A percentile compares a stretch with the other conserved stretches of the same genome.
Evolutionary conservation across 2,329 filamentous ascomycete genomes (phyloP).

Genomic region (Trichoderma polysporum): DNA sequence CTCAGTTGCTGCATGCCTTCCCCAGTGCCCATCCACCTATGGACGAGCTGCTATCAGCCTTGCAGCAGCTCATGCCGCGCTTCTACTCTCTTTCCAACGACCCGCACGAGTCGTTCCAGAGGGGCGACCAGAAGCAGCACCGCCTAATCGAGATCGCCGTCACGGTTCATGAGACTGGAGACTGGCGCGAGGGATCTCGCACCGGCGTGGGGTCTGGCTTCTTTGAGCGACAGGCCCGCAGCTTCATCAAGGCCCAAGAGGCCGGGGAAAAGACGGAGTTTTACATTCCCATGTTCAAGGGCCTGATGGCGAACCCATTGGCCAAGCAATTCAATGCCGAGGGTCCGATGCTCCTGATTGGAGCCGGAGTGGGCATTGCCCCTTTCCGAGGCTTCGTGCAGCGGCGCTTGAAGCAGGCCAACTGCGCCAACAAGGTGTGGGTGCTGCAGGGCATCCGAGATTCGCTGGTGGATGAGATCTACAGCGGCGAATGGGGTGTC

Average conservation of each 20-base stretch:
- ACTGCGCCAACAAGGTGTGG: constrained; percentile 98
- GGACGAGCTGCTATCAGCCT: constrained; percentile 73
- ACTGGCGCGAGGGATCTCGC: constrained; percentile 71
- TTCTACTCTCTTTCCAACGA: constrained; percentile 99
- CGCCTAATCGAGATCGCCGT: constrained; percentile 95
- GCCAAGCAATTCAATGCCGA: constrained; percentile 89
- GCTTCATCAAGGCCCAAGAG: constrained; percentile 67
- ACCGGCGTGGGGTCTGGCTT: constrained; percentile 91
- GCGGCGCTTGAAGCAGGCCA: constrained; percentile 87
- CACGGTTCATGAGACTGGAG: constrained; percentile 81
- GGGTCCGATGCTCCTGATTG: constrained; percentile 96
- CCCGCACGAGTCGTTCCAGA: constrained; percentile 72
- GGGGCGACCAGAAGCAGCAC: constrained; percentile 67
- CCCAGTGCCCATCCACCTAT: constrained; percentile 87
- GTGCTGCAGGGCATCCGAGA: constrained; percentile 93
- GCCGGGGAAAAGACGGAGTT: constrained; percentile 62
- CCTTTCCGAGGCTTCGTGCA: constrained; percentile 98
- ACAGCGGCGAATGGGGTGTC: constrained; percentile 93
- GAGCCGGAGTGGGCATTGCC: constrained; percentile 93
- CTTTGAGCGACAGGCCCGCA: constrained; percentile 79
- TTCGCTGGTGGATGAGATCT: constrained; percentile 90
- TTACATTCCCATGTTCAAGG: constrained; percentile 94
- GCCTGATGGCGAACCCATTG: constrained; percentile 94
- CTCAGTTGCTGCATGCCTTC: constrained; percentile 87
- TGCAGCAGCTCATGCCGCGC: constrained; percentile 90